Conservation (phyloP, 2,329 filamentous ascomycete species). For the Aspergillus puulaauensis region DNA sequence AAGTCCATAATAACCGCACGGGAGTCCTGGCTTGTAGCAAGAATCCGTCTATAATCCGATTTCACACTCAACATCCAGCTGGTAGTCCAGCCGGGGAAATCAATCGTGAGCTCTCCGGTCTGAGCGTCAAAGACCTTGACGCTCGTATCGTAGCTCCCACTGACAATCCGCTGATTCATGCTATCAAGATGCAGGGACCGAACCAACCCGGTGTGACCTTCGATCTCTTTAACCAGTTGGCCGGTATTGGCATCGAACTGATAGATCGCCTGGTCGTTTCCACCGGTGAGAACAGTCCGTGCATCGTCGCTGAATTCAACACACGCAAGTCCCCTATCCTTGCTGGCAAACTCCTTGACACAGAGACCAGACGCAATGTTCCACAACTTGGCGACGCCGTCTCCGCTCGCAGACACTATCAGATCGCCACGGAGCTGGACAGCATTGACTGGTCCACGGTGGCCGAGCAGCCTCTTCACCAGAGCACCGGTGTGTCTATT, state of each 20-base stretch:
- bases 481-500: slow-evolving; percentile 75
- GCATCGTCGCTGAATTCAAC: slow-evolving; percentile 95
- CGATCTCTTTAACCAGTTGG: slow-evolving; percentile 75
- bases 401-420: slow-evolving; percentile 89
- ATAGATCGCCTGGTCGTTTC: slow-evolving; percentile 93
- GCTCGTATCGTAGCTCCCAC: slow-evolving; percentile 90
- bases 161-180: slow-evolving; percentile 80
- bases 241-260: slow-evolving; percentile 94
- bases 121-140: slow-evolving; percentile 93
- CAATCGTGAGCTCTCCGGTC: slow-evolving; percentile 72
- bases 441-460: slow-evolving; percentile 90
- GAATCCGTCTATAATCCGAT: slow-evolving; percentile 90
- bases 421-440: slow-evolving; percentile 92
- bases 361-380: slow-evolving; percentile 85
- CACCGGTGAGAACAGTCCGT: slow-evolving; percentile 87
- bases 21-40: slow-evolving; percentile 91
- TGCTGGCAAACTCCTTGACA: slow-evolving; percentile 84
- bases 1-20: slow-evolving; percentile 95
- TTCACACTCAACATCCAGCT: slow-evolving; percentile 97
- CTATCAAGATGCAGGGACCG: slow-evolving; percentile 89
- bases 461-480: slow-evolving; percentile 77
- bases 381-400: slow-evolving; percentile 93
- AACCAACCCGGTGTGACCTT: slow-evolving; percentile 81
- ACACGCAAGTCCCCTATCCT: slow-evolving; percentile 91
- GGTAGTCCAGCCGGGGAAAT: slow-evolving; percentile 91